These are phyloP conservation scores for Ottelia alismoides DNA, from an alignment of 106 monocot species.

Conservation along the genomic window DNA sequence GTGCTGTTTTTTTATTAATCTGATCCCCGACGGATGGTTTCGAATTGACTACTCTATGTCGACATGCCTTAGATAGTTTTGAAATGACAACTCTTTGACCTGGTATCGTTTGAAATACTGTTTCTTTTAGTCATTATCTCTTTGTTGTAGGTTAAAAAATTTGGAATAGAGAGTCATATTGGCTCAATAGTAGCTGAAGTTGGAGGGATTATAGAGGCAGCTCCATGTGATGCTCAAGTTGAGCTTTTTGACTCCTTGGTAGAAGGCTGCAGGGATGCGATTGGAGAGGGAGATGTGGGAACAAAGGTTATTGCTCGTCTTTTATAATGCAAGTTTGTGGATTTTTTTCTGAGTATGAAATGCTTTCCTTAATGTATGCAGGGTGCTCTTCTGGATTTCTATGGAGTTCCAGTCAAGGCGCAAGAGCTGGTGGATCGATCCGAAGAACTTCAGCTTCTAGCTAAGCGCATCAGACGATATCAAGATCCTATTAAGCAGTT, in stretches of 20 bases:
- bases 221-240: constrained; percentile 53
- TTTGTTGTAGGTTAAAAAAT: constrained; percentile 74
- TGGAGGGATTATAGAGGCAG: constrained; percentile 64
- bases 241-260: constrained; percentile 79
- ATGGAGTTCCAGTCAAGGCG: constrained; percentile 93
- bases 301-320: constrained; percentile 49
- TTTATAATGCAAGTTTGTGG: too few species aligned
- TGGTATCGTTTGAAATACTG: too few species aligned
- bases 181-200: constrained; percentile 68
- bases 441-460: constrained; percentile 81
- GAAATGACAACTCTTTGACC: too few species aligned
- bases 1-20: too few species aligned
- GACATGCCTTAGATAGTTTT: too few species aligned
- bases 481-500: constrained; percentile 86
- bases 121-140: not conserved
- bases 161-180: constrained; percentile 69
- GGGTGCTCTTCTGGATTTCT: constrained; percentile 92
- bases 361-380: too few species aligned
- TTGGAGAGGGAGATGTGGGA: constrained; percentile 53
- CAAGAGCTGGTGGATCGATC: constrained; percentile 74
- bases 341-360: too few species aligned
- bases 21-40: too few species aligned
- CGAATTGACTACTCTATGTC: too few species aligned
- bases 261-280: constrained; percentile 81
- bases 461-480: constrained; percentile 78